Evolutionary conservation across 148 eudicot species (phyloP), one percentile per base, ranked within the genome.

Genomic region (Oxyria digyna): DNA sequence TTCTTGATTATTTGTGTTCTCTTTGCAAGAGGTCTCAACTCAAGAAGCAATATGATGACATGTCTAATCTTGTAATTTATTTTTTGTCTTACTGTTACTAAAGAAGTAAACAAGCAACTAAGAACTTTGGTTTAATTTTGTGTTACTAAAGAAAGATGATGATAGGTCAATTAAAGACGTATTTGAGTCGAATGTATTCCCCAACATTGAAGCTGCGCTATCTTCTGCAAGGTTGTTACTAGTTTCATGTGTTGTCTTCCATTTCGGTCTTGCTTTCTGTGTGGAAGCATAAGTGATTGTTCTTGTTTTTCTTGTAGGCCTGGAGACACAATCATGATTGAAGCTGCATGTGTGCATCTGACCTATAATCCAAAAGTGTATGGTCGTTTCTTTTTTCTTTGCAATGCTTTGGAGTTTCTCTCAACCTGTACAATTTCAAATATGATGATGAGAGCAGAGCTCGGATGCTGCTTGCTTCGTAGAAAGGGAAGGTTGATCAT

Each of bases 381-480:
- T 67, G 63, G 48, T 70, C 66, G 49, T 10, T 67, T 63, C 29
- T n/a, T 23, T 70, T 75, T 23, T 21, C 71, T 74, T 63, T 43
- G 49, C 92, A 94, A 97, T 79, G 98, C 98, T n/a, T 76, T 94
- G 89, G 98, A 94, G 86, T 78, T 90, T 41, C 65, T 83, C 72
- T 86, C 97, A n/a, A 84, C 97, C 8, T 90, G 98, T 82, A 94
- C 90, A 72, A 74, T 94, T 35, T 79, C 92, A 17, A 94, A 94
- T 75, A 69, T 94, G 78, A 94, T 97, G 0, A 97, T 94, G 71
- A 88, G 85, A 77, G 83, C 96, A 3, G 97, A 90, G 76, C 85
- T 94, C 3, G 98, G 98, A 43, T 94, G 97, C 78, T 94, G 98
- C 76, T 81, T 94, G 82, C 97, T 94, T 70, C 97, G 90, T 71